These are phyloP conservation scores for Mallotus repandus DNA, from an alignment of 441 rosid genomes.

Conservation along the genomic window DNA sequence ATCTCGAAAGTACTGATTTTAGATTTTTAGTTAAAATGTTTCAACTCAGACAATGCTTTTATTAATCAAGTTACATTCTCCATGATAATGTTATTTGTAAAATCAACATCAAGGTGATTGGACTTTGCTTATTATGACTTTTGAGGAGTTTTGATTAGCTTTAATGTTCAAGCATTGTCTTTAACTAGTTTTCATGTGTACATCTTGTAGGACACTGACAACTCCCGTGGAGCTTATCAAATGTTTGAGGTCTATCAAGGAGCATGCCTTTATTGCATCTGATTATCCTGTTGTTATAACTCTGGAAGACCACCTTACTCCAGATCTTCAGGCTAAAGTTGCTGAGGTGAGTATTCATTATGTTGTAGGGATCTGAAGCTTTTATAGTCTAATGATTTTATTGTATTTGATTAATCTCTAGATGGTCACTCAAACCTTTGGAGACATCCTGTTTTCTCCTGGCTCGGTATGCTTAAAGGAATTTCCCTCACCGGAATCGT, in stretches of 20 bases:
- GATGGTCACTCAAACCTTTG: slow-evolving; percentile 79
- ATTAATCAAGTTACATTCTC: background rate
- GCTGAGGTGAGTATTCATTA: slow-evolving; percentile 53
- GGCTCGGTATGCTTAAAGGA: slow-evolving; percentile 73
- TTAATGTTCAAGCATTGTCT: background rate
- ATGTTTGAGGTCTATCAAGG: slow-evolving; percentile 71
- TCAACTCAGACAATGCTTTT: background rate
- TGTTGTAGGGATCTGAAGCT: slow-evolving; percentile 9
- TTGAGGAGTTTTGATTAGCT: background rate
- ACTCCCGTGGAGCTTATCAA: slow-evolving; percentile 74
- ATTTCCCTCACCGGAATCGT: slow-evolving; percentile 70
- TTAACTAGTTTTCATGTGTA: background rate
- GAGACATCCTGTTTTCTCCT: slow-evolving; percentile 70
- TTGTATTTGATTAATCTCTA: slow-evolving; percentile 29
- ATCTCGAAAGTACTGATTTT: background rate
- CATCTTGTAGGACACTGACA: slow-evolving; percentile 68
- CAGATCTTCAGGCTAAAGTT: slow-evolving; percentile 83
- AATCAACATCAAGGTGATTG: background rate
- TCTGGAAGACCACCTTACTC: slow-evolving; percentile 91
- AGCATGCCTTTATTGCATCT: slow-evolving; percentile 70
- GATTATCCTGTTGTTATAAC: slow-evolving; percentile 88
- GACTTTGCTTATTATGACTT: background rate
- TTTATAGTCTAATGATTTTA: slow-evolving; percentile 20
- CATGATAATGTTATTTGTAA: background rate
- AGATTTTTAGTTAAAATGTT: background rate